phyloP scores from a whole-genome alignment of 805 yeast species.

The Peterozyma toletana region DNA sequence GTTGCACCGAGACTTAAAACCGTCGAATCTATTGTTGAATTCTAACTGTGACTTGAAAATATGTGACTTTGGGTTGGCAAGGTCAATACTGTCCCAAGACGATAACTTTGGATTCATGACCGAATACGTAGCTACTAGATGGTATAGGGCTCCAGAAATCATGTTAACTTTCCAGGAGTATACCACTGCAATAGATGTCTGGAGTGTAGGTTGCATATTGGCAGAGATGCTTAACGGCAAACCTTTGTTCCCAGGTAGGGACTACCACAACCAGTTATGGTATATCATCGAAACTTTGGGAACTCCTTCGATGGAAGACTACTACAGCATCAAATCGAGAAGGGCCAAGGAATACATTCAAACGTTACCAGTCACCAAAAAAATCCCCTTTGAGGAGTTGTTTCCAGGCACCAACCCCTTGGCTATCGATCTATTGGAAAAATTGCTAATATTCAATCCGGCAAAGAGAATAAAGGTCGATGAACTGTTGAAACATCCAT shows the following conservation, averaged over 20 bases:
- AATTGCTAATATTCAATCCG: constrained; percentile 79
- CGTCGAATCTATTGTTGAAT: constrained; percentile 77
- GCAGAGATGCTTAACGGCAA: constrained; percentile 84
- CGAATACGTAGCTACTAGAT: constrained; percentile 94
- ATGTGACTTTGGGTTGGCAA: constrained; percentile 91
- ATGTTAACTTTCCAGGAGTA: constrained; percentile 92
- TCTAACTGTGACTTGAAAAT: constrained; percentile 91
- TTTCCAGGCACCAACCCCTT: constrained; percentile 51
- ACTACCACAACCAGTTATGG: constrained; percentile 86
- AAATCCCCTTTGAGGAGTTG: constrained; percentile 45
- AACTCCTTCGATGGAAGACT: constrained; percentile 78
- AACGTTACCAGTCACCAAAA: constrained; percentile 65
- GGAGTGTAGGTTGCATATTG: constrained; percentile 95
- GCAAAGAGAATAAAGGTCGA: constrained; percentile 73
- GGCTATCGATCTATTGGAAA: constrained; percentile 62
- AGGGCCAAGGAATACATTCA: constrained; percentile 87
- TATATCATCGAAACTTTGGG: constrained; percentile 81
- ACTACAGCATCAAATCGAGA: constrained; percentile 63
- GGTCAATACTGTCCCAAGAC: constrained; percentile 53
- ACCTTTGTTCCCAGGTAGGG: constrained; percentile 91
- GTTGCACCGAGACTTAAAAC: constrained; percentile 88
- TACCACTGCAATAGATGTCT: constrained; percentile 90
- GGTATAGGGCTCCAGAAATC: constrained; percentile 98
- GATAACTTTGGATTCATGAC: constrained; percentile 82
- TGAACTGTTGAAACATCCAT: constrained; percentile 83